A percentile compares a stretch with the other conserved stretches of the same genome.
phyloP scores from a whole-genome alignment of 139 green algal genomes.

The Eudorina sp. region DNA sequence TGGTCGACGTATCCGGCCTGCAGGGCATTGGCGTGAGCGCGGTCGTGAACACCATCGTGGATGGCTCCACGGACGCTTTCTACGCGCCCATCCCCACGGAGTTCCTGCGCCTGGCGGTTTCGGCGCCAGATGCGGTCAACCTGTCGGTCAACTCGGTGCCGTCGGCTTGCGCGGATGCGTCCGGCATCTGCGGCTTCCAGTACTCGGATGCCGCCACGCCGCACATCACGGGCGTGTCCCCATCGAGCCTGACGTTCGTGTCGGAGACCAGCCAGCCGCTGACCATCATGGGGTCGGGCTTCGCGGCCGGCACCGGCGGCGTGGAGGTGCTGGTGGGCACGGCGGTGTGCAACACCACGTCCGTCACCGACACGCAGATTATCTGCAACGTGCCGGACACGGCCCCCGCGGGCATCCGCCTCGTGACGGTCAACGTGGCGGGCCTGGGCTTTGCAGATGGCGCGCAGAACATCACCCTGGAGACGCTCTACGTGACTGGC shows the following conservation, averaged over 20 bases:
- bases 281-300: slow-evolving; percentile 49
- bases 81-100: slow-evolving; percentile 53
- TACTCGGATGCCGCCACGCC: slow-evolving; percentile 46
- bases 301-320: background rate
- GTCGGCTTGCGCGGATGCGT: slow-evolving; percentile 32
- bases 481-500: slow-evolving; percentile 28
- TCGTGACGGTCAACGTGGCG: slow-evolving; percentile 5
- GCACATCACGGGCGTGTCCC: slow-evolving; percentile 27
- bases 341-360: background rate
- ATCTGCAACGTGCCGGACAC: background rate
- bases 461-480: background rate
- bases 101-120: slow-evolving; percentile 45
- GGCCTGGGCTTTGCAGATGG: background rate
- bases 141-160: slow-evolving; percentile 47
- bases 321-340: background rate
- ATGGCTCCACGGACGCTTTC: slow-evolving; percentile 40
- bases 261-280: slow-evolving; percentile 6
- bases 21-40: background rate
- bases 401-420: slow-evolving; percentile 10
- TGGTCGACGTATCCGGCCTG: background rate
- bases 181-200: slow-evolving; percentile 39
- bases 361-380: slow-evolving; percentile 3
- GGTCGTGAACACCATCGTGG: background rate
- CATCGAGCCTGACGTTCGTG: slow-evolving; percentile 29
- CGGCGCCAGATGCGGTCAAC: background rate